Evolutionary conservation across 2,329 filamentous ascomycete genomes (phyloP).

Genomic region (Fusarium sp.): DNA sequence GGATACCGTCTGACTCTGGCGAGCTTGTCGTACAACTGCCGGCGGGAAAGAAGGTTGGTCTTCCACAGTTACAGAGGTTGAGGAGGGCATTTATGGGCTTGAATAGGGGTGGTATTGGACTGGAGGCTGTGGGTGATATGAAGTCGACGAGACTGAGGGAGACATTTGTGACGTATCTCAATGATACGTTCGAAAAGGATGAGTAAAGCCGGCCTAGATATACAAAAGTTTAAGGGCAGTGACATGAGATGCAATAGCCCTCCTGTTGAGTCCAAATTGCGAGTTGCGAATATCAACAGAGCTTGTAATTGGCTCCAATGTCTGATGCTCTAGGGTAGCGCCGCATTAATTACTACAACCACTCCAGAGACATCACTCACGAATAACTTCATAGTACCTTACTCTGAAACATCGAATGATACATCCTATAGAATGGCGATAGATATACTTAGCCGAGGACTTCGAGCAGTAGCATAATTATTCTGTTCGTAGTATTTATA

Average conservation of each 20-base stretch:
- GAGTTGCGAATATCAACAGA: slow-evolving; percentile 10
- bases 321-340: slow-evolving; percentile 8
- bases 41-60: slow-evolving; percentile 67
- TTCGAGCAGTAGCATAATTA: not conserved
- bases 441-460: not conserved
- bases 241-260: too few species aligned
- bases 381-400: too few species aligned
- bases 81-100: slow-evolving; percentile 81
- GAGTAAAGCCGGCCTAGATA: slow-evolving; percentile 49
- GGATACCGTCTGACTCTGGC: slow-evolving; percentile 53
- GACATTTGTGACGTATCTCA: slow-evolving; percentile 74
- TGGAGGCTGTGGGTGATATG: slow-evolving; percentile 66
- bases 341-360: not conserved
- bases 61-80: slow-evolving; percentile 81
- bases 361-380: too few species aligned
- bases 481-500: not conserved
- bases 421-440: not conserved
- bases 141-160: slow-evolving; percentile 66
- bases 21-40: slow-evolving; percentile 73
- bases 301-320: slow-evolving; percentile 11
- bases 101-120: slow-evolving; percentile 75
- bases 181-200: slow-evolving; percentile 71
- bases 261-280: not conserved
- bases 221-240: too few species aligned
- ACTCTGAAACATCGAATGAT: too few species aligned